Base-by-base conservation (phyloP, 306 rosid genomes). In the Cucumis melo region DNA sequence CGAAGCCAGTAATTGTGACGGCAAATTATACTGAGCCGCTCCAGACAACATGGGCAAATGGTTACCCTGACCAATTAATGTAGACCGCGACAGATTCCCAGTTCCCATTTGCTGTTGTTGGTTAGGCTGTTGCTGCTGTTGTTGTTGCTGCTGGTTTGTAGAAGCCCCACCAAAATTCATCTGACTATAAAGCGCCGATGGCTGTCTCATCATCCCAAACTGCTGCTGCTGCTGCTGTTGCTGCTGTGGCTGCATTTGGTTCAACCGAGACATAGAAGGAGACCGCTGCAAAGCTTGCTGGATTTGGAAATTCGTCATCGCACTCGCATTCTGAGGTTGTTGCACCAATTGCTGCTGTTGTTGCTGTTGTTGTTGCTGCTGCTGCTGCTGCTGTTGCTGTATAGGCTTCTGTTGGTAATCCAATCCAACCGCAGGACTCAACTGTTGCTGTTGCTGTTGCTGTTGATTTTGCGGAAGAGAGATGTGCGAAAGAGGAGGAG, bases 221-320 rank as follows among this genome's bases (percentile, higher is more conserved):
- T 91, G 96, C 44, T 88, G 93, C 58, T 88, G 96, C 78, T 88
- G 96, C 83, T 88, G 93, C 61, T 88, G 96, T 76, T 88, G 96
- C 83, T 87, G 95, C 85, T 90, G 82, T 6, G 21, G 70, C 41
- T 87, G 88, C 50, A 84, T 48, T 72, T 89, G 94, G 57, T 78
- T 89, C 80, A 86, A 76, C 50, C 89, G 83, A 3, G 90, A 78
- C 53, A 87, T 74, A 3, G 91, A 89, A 57, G 87, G 84, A 0
- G 94, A 80, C 70, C 94, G 83, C 71, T 86, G 89, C 5, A 89
- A 73, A 15, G 68, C 74, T 59, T 89, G 83, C 62, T 91, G 94
- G 50, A 90, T 79, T 81, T 94, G 99, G 68, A 83, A 92, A 80
- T 16, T 87, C 34, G 87, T 56, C 85, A 85, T 75, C 46, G 87